Conservation (phyloP, 495 filamentous ascomycete species). For the Aspergillus ellipticus region DNA sequence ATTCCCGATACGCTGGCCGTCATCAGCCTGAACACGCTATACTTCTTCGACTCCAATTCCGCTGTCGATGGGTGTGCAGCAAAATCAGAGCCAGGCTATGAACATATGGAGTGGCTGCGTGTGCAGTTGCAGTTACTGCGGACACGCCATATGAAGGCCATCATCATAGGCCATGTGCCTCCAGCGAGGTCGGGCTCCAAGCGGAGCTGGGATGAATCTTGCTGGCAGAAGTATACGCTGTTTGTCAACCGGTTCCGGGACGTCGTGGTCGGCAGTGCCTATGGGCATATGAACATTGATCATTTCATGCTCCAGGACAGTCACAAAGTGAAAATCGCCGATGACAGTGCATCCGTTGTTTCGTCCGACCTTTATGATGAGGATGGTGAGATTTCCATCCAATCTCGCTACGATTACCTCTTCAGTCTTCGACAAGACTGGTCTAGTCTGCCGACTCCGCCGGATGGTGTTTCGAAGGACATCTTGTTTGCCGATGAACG, state of each 20-base stretch:
- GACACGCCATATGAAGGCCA: slow-evolving; percentile 84
- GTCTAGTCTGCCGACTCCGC: slow-evolving; percentile 67
- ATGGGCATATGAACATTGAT: slow-evolving; percentile 98
- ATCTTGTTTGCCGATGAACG: slow-evolving; percentile 10
- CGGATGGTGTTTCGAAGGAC: slow-evolving; percentile 13
- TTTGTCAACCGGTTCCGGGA: slow-evolving; percentile 90
- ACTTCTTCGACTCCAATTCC: slow-evolving; percentile 89
- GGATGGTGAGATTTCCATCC: slow-evolving; percentile 45
- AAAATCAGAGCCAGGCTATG: slow-evolving; percentile 77
- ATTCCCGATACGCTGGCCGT: slow-evolving; percentile 83
- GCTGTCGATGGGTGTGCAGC: slow-evolving; percentile 84
- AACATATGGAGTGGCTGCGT: slow-evolving; percentile 96
- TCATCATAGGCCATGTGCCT: slow-evolving; percentile 90
- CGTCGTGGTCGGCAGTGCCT: slow-evolving; percentile 73
- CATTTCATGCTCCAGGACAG: slow-evolving; percentile 94
- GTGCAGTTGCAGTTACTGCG: slow-evolving; percentile 83
- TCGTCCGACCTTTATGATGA: slow-evolving; percentile 15
- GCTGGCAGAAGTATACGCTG: slow-evolving; percentile 96
- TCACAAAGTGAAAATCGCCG: slow-evolving; percentile 59
- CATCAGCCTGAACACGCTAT: slow-evolving; percentile 94
- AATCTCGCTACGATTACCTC: slow-evolving; percentile 73
- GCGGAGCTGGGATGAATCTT: slow-evolving; percentile 84
- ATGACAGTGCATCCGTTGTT: slow-evolving; percentile 9
- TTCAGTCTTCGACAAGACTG: slow-evolving; percentile 72
- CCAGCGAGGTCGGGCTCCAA: slow-evolving; percentile 82